Conservation (phyloP, 2,329 filamentous ascomycete species). For the Verticillium isaacii region DNA sequence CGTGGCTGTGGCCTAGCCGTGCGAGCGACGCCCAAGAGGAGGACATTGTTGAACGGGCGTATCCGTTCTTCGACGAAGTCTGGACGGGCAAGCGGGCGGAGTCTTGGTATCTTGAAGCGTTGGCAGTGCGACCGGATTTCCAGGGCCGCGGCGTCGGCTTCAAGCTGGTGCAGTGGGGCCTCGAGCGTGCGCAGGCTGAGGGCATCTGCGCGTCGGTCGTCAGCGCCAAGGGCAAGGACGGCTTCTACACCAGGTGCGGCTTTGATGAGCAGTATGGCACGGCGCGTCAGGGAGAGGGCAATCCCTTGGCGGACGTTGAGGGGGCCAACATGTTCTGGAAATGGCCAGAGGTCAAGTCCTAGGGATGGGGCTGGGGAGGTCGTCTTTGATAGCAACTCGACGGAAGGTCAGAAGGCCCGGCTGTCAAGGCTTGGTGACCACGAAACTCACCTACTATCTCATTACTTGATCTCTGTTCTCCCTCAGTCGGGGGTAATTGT, state of each 20-base stretch:
- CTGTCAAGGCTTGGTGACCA: no score
- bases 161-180: conserved; percentile 34
- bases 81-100: conserved; percentile 23
- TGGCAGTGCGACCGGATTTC: conserved; percentile 31
- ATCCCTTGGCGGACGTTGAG: background rate
- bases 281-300: background rate
- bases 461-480: no score
- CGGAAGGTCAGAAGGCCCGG: no score
- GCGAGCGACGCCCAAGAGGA: conserved; percentile 14
- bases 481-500: no score
- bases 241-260: conserved; percentile 27
- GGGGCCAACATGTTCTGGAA: background rate
- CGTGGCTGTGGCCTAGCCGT: conserved; percentile 16
- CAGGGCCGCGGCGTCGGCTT: conserved; percentile 30
- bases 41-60: conserved; percentile 14
- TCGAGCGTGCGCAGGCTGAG: conserved; percentile 28
- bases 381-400: no score
- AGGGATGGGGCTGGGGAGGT: no score
- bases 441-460: no score
- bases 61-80: conserved; percentile 16
- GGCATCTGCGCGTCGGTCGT: conserved; percentile 32
- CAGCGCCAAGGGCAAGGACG: conserved; percentile 29
- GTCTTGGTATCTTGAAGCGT: conserved; percentile 31
- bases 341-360: background rate
- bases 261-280: background rate